Percentiles rank a stretch among this genome's conserved stretches.
Evolutionary conservation across 768 basidiomycete species (phyloP).

Genomic region (Gymnopilus junonius): DNA sequence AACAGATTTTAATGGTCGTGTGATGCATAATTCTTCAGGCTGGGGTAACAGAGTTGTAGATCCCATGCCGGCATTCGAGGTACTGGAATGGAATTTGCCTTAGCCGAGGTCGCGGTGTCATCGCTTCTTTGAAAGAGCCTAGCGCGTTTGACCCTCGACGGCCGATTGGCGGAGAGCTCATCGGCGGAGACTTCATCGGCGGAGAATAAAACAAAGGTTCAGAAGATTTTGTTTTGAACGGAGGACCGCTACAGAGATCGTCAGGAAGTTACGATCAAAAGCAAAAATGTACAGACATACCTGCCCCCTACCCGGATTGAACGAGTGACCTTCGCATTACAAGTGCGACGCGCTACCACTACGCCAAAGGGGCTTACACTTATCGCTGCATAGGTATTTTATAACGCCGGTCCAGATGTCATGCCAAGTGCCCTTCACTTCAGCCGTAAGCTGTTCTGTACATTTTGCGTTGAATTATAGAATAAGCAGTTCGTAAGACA

Average conservation of each 20-base stretch:
- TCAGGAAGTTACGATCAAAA: not conserved
- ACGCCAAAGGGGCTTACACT: conserved; percentile 36
- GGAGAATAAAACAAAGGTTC: not conserved
- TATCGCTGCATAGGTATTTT: not conserved
- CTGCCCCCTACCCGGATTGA: conserved; percentile 46
- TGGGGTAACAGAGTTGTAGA: not conserved
- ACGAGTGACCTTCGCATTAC: conserved; percentile 45
- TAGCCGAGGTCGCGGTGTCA: not conserved
- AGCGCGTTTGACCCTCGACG: not conserved
- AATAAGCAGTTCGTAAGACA: not conserved
- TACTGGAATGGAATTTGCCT: not conserved
- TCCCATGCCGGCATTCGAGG: not conserved
- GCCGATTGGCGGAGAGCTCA: not conserved
- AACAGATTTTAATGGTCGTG: not conserved
- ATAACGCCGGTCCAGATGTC: not conserved
- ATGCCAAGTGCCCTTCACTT: not conserved
- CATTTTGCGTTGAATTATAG: not conserved
- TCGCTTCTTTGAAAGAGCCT: not conserved
- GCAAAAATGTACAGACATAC: conserved; percentile 14
- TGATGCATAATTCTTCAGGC: not conserved
- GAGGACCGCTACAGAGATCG: not conserved
- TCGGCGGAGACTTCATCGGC: conserved; percentile 1
- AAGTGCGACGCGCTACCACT: conserved; percentile 48
- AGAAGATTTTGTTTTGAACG: not conserved
- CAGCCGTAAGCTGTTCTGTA: no score